Evolutionary conservation across 2,329 filamentous ascomycete species (phyloP).

Genomic region (Rhynchosporium agropyri): DNA sequence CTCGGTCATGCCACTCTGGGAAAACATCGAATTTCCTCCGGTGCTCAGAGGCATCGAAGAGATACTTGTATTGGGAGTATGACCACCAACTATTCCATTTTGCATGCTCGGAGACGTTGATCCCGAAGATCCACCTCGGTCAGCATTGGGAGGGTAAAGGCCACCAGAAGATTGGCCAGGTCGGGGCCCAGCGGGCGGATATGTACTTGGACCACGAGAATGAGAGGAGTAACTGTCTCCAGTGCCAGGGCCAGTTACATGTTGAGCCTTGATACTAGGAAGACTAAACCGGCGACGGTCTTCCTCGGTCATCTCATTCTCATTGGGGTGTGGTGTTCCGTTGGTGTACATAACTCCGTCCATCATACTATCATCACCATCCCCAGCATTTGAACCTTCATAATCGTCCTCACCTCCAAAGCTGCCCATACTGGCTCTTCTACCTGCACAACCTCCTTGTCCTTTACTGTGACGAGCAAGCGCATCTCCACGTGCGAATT

Average conservation of each 20-base stretch:
- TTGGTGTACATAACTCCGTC: conserved; percentile 55
- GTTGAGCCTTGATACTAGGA: conserved; percentile 74
- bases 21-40: conserved; percentile 59
- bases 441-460: conserved; percentile 89
- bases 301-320: conserved; percentile 62
- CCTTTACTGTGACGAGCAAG: conserved; percentile 94
- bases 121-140: conserved; percentile 52
- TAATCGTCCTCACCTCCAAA: conserved; percentile 80
- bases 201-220: conserved; percentile 72
- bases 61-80: conserved; percentile 54
- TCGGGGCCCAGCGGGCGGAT: conserved; percentile 67
- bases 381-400: conserved; percentile 55
- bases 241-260: conserved; percentile 54
- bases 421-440: conserved; percentile 81
- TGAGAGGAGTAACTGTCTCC: conserved; percentile 52
- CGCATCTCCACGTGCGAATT: conserved; percentile 94
- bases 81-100: conserved; percentile 43
- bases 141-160: conserved; percentile 64
- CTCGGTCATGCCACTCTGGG: conserved; percentile 75
- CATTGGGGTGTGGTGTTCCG: conserved; percentile 54
- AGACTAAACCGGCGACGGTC: conserved; percentile 68
- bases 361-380: conserved; percentile 60
- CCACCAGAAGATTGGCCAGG: conserved; percentile 53
- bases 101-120: conserved; percentile 56
- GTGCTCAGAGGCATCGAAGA: conserved; percentile 52